Conservation (phyloP, 1,284 basidiomycete genomes). For the Ceratobasidium sp. region DNA sequence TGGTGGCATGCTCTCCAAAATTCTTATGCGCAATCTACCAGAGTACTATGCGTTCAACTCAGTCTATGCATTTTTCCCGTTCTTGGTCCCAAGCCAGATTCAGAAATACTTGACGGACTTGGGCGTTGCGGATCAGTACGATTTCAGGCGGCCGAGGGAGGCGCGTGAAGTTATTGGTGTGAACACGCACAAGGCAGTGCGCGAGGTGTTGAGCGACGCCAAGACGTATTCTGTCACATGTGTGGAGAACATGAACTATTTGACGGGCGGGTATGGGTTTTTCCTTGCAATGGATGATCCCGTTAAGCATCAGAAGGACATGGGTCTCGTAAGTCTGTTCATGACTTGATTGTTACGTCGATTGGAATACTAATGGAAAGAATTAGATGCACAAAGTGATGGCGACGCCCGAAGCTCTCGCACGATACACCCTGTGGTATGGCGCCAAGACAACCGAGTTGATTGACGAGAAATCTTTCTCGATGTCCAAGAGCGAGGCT, state of each 20-base stretch:
- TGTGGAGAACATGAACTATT: conserved; percentile 41
- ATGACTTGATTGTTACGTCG: not conserved
- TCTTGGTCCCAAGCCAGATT: conserved; percentile 48
- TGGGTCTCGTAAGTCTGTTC: conserved; percentile 31
- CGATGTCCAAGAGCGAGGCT: conserved; percentile 56
- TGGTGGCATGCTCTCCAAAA: conserved; percentile 49
- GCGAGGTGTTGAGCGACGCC: conserved; percentile 47
- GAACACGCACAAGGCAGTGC: conserved; percentile 48
- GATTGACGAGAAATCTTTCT: conserved; percentile 52
- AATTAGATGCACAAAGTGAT: conserved; percentile 42
- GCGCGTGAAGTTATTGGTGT: conserved; percentile 35
- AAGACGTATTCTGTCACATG: conserved; percentile 47
- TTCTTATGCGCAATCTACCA: conserved; percentile 50
- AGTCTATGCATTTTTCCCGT: conserved; percentile 51
- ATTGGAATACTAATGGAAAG: not conserved
- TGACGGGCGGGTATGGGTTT: conserved; percentile 50
- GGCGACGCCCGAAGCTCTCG: conserved; percentile 16
- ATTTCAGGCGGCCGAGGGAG: conserved; percentile 43
- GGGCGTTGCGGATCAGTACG: conserved; percentile 42
- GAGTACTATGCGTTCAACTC: conserved; percentile 49
- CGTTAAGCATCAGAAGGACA: conserved; percentile 34
- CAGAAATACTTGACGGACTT: conserved; percentile 44
- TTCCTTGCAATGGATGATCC: conserved; percentile 51
- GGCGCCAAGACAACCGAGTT: conserved; percentile 49
- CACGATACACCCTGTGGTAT: conserved; percentile 49